phyloP scores from a whole-genome alignment of 768 basidiomycete species.

The Leucosporidium yakuticum region DNA sequence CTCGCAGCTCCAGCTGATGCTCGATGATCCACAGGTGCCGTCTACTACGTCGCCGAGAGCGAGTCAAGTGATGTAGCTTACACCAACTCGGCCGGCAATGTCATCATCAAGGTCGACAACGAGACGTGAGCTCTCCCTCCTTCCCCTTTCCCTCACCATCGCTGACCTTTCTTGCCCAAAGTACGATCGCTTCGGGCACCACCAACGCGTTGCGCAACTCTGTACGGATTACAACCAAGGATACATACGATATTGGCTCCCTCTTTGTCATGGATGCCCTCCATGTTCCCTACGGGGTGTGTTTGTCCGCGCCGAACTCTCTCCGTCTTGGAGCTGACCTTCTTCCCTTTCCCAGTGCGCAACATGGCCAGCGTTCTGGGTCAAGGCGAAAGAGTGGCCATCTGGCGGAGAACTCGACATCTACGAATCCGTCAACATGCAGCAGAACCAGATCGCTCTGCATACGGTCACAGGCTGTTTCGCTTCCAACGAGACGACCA shows the following conservation, averaged over 20 bases:
- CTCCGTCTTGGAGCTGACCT: neutral
- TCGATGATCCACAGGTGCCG: neutral
- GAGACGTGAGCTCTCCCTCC: constrained; percentile 8
- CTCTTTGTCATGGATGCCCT: constrained; percentile 39
- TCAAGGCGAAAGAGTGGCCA: constrained; percentile 24
- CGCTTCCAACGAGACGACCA: constrained; percentile 31
- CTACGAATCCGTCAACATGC: constrained; percentile 71
- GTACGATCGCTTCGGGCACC: too few species aligned
- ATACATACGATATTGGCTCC: constrained; percentile 29
- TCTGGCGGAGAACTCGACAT: constrained; percentile 60
- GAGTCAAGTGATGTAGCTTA: constrained; percentile 5
- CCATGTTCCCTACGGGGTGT: constrained; percentile 51
- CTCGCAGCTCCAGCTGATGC: neutral
- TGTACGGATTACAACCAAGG: constrained; percentile 35
- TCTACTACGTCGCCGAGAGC: constrained; percentile 5
- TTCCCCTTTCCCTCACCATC: too few species aligned
- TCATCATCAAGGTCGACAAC: constrained; percentile 29
- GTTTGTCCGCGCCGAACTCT: neutral
- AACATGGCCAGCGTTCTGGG: constrained; percentile 33
- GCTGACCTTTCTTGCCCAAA: too few species aligned
- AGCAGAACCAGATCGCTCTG: constrained; percentile 50
- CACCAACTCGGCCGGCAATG: constrained; percentile 9
- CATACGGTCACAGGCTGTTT: constrained; percentile 55
- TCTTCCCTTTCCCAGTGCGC: constrained; percentile 41
- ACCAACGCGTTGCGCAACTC: constrained; percentile 31